Base-by-base conservation (phyloP, 495 filamentous ascomycete genomes). In the Aspergillus leporis region DNA sequence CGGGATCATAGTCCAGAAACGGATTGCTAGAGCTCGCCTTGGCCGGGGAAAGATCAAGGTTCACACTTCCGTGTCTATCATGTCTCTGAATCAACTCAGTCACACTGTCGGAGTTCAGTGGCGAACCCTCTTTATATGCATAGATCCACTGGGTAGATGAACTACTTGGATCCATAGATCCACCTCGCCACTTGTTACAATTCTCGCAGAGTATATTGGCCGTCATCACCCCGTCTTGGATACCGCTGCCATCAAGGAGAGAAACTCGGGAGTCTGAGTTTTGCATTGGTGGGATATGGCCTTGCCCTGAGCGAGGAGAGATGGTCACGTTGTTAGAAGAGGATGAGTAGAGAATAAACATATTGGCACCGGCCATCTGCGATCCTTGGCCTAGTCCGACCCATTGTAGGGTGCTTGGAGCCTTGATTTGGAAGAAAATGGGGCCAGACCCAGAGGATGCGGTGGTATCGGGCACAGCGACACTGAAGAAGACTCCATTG, bases 271-370 rank as follows among this genome's bases (percentile, higher is more conserved):
- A 74, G 46, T 75, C 65, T 2, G 74, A 67, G 69, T 88, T 80
- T 61, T 77, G 77, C 19, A 68, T 19, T 0, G 89, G 89, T 66
- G 80, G 65, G 18, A 72, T 55, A 60, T 90, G 76, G 5, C 80
- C 81, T 14, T 65, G 70, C 18, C 83, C 83, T 22, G 69, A 67
- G n/a, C 89, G 81, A 3, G 86, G 80, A 19, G 87, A 90, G 48
- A 90, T 58, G 0, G 89, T 92, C 63, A 90, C 77, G n/a, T 69
- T 71, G 61, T 88, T 84, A 13, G 62, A 63, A 5, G 65, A 61
- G 9, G 62, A 60, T 4, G 84, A 82, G 18, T 90, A 91, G 60
- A 89, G 80, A 31, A 91, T 67, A 61, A 90, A 90, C 32, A 92
- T 88, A 61, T 84, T 85, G 16, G 89, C 73, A 16, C 80, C 84